A percentile compares a stretch with the other conserved stretches of the same genome.
Conservation (phyloP, 1,284 basidiomycete genomes). For the Tilletia indica region DNA sequence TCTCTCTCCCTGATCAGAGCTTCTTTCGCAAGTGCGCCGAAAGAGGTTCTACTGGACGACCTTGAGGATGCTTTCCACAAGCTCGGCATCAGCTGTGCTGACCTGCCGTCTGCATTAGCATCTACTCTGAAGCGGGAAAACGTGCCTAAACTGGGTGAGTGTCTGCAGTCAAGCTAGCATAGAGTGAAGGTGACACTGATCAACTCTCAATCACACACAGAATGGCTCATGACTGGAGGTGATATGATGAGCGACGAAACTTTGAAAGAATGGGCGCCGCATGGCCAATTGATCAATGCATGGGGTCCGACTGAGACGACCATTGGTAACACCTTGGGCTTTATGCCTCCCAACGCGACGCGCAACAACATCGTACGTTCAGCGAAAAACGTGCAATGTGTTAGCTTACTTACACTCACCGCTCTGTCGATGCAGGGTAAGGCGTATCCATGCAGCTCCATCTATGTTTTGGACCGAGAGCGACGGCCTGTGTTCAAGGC, state of each 20-base stretch:
- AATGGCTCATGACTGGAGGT: slow-evolving; percentile 55
- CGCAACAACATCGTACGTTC: slow-evolving; percentile 43
- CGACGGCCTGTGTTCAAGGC: slow-evolving; percentile 29
- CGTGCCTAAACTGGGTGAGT: slow-evolving; percentile 33
- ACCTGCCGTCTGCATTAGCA: slow-evolving; percentile 51
- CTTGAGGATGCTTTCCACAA: slow-evolving; percentile 38
- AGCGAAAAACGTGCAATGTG: slow-evolving; percentile 24
- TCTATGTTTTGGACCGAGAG: slow-evolving; percentile 19
- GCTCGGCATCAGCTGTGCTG: slow-evolving; percentile 49
- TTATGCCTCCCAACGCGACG: slow-evolving; percentile 32
- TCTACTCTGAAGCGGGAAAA: slow-evolving; percentile 42
- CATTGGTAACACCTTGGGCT: slow-evolving; percentile 54
- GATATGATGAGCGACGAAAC: slow-evolving; percentile 51
- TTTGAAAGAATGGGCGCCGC: slow-evolving; percentile 43
- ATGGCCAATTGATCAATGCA: slow-evolving; percentile 50
- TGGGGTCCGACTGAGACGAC: slow-evolving; percentile 55
- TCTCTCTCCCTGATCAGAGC: background rate
- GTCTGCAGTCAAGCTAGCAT: background rate
- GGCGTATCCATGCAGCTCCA: slow-evolving; percentile 23
- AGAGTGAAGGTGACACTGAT: background rate
- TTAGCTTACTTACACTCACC: slow-evolving; percentile 13
- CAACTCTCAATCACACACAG: background rate
- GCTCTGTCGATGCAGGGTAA: slow-evolving; percentile 27
- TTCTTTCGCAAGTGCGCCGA: slow-evolving; percentile 47
- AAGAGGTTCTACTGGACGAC: slow-evolving; percentile 47